Percentiles rank a stretch among this genome's conserved stretches.
These are phyloP conservation scores for Eugenia klotzschiana DNA, from an alignment of 441 rosid species.

Conservation along the genomic window DNA sequence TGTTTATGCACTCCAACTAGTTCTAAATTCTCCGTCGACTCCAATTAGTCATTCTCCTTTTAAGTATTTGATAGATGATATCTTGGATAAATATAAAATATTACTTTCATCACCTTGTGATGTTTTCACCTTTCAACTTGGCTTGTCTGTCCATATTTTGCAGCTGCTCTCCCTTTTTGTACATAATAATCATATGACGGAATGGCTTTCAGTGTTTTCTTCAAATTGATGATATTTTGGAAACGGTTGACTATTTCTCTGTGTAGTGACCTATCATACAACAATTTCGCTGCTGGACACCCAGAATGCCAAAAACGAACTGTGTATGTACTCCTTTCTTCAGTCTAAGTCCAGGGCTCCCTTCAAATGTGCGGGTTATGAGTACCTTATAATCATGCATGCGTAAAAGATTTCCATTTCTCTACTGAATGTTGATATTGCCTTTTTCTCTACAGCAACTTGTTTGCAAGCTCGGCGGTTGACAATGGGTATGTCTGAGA, in stretches of 20 bases:
- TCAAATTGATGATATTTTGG: background rate
- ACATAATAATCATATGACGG: background rate
- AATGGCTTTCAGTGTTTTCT: background rate
- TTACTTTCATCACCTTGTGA: background rate
- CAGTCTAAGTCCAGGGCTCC: background rate
- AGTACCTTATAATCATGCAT: too few relatives aligned
- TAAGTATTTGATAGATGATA: background rate
- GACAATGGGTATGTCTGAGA: background rate
- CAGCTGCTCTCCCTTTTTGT: background rate
- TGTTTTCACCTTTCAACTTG: background rate
- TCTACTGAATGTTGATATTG: background rate
- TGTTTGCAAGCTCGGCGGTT: background rate
- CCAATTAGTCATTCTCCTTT: background rate
- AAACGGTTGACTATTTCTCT: background rate
- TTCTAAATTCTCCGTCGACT: background rate
- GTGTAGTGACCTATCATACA: slow-evolving; percentile 5
- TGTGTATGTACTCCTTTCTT: background rate
- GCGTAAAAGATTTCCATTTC: background rate
- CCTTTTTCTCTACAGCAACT: background rate
- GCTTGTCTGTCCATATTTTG: background rate
- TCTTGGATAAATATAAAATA: background rate
- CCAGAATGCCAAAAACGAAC: accelerated
- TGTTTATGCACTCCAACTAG: background rate
- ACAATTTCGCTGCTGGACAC: background rate
- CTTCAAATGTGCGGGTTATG: accelerated